Evolutionary conservation across 768 basidiomycete species (phyloP).

Genomic region (Pulveroboletus sp.): DNA sequence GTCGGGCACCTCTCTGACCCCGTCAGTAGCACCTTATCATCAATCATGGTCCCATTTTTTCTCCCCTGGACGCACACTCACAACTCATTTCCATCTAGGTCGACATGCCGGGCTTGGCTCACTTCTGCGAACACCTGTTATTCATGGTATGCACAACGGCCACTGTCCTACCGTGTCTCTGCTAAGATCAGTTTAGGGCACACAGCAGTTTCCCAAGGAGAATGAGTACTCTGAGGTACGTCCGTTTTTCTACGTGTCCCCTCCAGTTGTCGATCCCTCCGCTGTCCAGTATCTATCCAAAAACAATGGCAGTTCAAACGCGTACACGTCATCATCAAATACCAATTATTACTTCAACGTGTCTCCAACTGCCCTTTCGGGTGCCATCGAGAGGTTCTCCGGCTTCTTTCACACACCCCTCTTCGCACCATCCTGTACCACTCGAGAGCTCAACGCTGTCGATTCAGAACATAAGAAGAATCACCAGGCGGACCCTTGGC

Average conservation of each 20-base stretch:
- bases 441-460: slow-evolving; percentile 90
- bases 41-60: not conserved
- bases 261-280: not conserved
- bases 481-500: slow-evolving; percentile 83
- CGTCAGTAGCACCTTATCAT: slow-evolving; percentile 40
- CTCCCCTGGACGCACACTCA: not conserved
- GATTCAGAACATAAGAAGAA: slow-evolving; percentile 98
- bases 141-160: slow-evolving; percentile 70
- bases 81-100: slow-evolving; percentile 37
- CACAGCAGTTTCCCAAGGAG: slow-evolving; percentile 79
- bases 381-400: slow-evolving; percentile 73
- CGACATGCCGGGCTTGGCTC: slow-evolving; percentile 89
- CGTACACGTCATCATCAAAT: slow-evolving; percentile 86
- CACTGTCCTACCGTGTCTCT: not conserved
- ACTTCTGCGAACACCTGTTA: slow-evolving; percentile 93
- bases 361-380: slow-evolving; percentile 54
- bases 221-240: slow-evolving; percentile 89
- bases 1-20: slow-evolving; percentile 95
- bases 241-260: not conserved
- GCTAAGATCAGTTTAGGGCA: slow-evolving; percentile 48
- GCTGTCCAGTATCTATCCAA: slow-evolving; percentile 60
- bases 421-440: slow-evolving; percentile 79
- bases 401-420: slow-evolving; percentile 93
- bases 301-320: slow-evolving; percentile 87
- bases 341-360: slow-evolving; percentile 87